Evolutionary conservation across 805 yeast genomes (phyloP).

Genomic region (Suhomyces vadensis): DNA sequence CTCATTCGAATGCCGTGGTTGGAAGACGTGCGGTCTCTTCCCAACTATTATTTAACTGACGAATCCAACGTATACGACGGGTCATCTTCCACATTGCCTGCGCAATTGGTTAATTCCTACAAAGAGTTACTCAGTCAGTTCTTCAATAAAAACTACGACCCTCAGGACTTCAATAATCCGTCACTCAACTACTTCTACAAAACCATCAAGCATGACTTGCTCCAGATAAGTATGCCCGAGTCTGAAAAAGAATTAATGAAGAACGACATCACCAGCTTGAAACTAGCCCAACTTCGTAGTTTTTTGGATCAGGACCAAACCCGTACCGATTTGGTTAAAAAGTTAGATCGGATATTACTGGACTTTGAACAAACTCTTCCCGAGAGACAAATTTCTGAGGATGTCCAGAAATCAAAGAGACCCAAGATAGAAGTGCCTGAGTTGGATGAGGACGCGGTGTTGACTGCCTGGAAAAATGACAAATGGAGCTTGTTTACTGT

Average conservation of each 20-base stretch:
- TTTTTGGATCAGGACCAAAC: conserved; percentile 9
- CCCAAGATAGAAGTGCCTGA: conserved; percentile 13
- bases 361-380: conserved; percentile 14
- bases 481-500: conserved; percentile 39
- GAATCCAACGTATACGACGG: conserved; percentile 11
- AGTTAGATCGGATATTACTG: conserved; percentile 13
- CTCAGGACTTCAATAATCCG: conserved; percentile 64
- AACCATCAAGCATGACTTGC: conserved; percentile 60
- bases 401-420: conserved; percentile 32
- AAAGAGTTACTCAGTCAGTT: conserved; percentile 38
- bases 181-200: conserved; percentile 65
- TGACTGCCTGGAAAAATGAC: conserved; percentile 44
- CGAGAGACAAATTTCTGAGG: conserved; percentile 28
- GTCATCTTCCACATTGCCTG: conserved; percentile 22
- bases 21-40: conserved; percentile 72
- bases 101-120: conserved; percentile 21
- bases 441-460: conserved; percentile 41
- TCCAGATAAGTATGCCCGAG: conserved; percentile 44
- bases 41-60: conserved; percentile 35
- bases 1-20: conserved; percentile 68
- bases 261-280: conserved; percentile 23
- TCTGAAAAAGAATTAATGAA: conserved; percentile 16
- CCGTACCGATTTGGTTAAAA: conserved; percentile 10
- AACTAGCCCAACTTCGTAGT: conserved; percentile 16
- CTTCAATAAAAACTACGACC: conserved; percentile 50